These are phyloP conservation scores for Cetraspora pellucida DNA, from an alignment of 192 early-diverging fungal genomes.

Conservation along the genomic window DNA sequence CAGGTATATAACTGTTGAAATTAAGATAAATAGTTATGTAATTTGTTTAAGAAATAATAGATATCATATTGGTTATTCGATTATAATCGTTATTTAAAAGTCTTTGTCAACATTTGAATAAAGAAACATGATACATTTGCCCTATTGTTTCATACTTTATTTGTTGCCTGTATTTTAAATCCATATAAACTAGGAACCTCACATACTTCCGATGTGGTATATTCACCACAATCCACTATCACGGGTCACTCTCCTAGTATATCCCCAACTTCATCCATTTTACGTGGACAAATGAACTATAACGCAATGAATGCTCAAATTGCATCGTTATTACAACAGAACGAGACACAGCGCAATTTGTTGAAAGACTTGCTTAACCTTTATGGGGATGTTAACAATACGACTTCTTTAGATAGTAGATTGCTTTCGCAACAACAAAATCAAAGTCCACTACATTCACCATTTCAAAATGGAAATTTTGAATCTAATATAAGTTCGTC, in stretches of 20 bases:
- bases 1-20: constrained; percentile 17
- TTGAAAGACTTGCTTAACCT: constrained; percentile 41
- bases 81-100: background rate
- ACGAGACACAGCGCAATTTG: constrained; percentile 47
- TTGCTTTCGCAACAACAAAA: background rate
- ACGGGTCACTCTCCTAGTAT: constrained; percentile 38
- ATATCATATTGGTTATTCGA: background rate
- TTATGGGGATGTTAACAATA: constrained; percentile 6
- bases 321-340: constrained; percentile 51
- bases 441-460: background rate
- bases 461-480: background rate
- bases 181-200: background rate
- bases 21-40: background rate
- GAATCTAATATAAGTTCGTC: background rate
- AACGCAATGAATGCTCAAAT: constrained; percentile 39
- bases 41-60: background rate
- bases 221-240: constrained; percentile 39
- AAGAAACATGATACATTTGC: too few relatives aligned
- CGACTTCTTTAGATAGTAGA: background rate
- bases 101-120: background rate
- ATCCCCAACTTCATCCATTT: constrained; percentile 44
- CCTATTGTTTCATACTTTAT: background rate
- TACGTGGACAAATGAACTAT: constrained; percentile 39
- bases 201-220: constrained; percentile 26
- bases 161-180: background rate